Evolutionary conservation across 2,329 filamentous ascomycete species (phyloP).

Genomic region (Fusarium udum): DNA sequence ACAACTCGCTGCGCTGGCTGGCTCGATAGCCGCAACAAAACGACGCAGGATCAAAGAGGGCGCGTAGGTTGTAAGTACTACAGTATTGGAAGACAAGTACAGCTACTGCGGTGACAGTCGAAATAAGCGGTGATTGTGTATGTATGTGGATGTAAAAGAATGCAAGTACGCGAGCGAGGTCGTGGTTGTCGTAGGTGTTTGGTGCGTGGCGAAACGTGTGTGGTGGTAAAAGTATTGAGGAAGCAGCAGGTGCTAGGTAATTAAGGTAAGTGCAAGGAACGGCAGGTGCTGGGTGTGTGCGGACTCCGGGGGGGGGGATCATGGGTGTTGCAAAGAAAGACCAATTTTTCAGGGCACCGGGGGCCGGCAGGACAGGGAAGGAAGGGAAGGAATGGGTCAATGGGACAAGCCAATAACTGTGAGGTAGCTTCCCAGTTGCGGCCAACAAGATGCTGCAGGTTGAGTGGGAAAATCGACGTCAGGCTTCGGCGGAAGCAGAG

Average conservation of each 20-base stretch:
- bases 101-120: constrained; percentile 28
- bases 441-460: constrained; percentile 33
- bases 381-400: constrained; percentile 37
- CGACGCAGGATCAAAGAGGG: constrained; percentile 20
- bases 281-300: constrained; percentile 28
- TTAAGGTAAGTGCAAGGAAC: constrained; percentile 40
- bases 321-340: constrained; percentile 18
- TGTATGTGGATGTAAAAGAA: constrained; percentile 28
- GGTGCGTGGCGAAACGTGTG: constrained; percentile 44
- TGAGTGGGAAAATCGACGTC: constrained; percentile 38
- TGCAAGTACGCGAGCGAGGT: constrained; percentile 40
- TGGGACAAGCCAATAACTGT: constrained; percentile 12
- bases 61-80: constrained; percentile 10
- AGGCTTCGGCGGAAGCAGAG: constrained; percentile 23
- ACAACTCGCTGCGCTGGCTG: constrained; percentile 37
- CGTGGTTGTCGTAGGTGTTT: constrained; percentile 31
- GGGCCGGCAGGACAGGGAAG: constrained; percentile 32
- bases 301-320: constrained; percentile 38
- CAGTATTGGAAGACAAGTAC: constrained; percentile 18
- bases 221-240: constrained; percentile 37
- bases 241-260: constrained; percentile 39
- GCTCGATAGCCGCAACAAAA: constrained; percentile 28
- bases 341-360: constrained; percentile 40
- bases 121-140: constrained; percentile 37
- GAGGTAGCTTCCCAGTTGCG: constrained; percentile 3